Evolutionary conservation across 2,329 filamentous ascomycete species (phyloP).

Genomic region (Fusarium pseudograminearum): DNA sequence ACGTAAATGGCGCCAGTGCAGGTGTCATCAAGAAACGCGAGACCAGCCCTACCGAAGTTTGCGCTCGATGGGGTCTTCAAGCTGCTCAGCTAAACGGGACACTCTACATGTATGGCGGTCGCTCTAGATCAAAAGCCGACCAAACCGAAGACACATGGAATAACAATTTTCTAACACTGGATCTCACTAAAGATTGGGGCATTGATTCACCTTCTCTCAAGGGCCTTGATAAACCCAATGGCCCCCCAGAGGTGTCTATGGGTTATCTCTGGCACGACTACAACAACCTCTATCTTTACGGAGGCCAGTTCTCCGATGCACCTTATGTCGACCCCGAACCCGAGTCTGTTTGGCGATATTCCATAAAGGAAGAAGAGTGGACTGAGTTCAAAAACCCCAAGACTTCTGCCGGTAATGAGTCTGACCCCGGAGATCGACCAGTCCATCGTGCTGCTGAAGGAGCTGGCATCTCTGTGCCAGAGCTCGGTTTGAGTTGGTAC

Average conservation of each 20-base stretch:
- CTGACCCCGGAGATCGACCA: conserved; percentile 64
- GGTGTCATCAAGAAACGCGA: conserved; percentile 55
- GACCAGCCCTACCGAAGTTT: conserved; percentile 59
- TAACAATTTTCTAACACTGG: conserved; percentile 78
- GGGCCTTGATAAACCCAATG: conserved; percentile 72
- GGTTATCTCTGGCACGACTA: conserved; percentile 83
- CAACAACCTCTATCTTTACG: conserved; percentile 77
- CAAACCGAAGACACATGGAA: conserved; percentile 78
- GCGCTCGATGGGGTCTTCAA: conserved; percentile 75
- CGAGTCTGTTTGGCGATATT: conserved; percentile 77
- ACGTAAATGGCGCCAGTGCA: conserved; percentile 60
- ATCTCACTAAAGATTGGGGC: conserved; percentile 79
- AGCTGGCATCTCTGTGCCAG: conserved; percentile 76
- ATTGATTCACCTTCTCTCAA: conserved; percentile 71
- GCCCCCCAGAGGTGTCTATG: conserved; percentile 76
- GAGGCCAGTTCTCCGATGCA: conserved; percentile 77
- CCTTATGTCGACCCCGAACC: conserved; percentile 67
- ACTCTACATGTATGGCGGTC: conserved; percentile 80
- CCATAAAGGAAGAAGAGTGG: conserved; percentile 70
- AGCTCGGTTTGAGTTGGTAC: conserved; percentile 79
- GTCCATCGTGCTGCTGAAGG: conserved; percentile 80
- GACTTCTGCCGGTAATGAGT: conserved; percentile 73
- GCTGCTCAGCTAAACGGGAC: conserved; percentile 80
- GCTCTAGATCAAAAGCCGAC: conserved; percentile 66
- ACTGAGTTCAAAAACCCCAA: conserved; percentile 70